Conservation (phyloP, 2,329 filamentous ascomycete species). For the Neofusicoccum cordaticola region DNA sequence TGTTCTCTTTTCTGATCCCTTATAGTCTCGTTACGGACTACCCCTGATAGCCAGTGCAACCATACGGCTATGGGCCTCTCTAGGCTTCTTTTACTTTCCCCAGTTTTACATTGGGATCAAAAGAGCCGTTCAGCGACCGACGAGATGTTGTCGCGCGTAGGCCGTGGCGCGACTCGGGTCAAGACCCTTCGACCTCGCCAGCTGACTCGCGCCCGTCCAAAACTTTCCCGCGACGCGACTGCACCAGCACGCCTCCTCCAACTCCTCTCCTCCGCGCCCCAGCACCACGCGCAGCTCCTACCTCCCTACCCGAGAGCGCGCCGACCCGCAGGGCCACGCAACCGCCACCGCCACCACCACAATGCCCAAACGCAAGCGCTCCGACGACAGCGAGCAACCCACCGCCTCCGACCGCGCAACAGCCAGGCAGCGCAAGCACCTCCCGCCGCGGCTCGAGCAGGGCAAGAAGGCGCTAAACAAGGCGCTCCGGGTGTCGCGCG, state of each 20-base stretch:
- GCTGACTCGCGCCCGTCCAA: not conserved
- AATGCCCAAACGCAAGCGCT: conserved; percentile 37
- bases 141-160: too few species aligned
- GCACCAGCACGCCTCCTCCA: not conserved
- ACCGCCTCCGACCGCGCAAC: conserved; percentile 12
- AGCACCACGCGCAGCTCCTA: not conserved
- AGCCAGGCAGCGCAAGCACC: not conserved
- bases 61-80: too few species aligned
- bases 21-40: too few species aligned
- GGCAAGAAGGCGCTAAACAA: conserved; percentile 61
- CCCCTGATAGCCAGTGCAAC: too few species aligned
- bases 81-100: too few species aligned
- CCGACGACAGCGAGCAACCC: conserved; percentile 7
- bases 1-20: too few species aligned
- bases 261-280: not conserved
- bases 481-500: conserved; percentile 69
- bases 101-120: too few species aligned
- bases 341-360: not conserved
- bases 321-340: not conserved
- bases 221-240: not conserved
- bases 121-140: too few species aligned
- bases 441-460: conserved; percentile 46
- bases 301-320: too few species aligned
- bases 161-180: too few species aligned
- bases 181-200: not conserved